phyloP scores from a whole-genome alignment of 148 eudicot species.

The Heliamphora exappendiculata region DNA sequence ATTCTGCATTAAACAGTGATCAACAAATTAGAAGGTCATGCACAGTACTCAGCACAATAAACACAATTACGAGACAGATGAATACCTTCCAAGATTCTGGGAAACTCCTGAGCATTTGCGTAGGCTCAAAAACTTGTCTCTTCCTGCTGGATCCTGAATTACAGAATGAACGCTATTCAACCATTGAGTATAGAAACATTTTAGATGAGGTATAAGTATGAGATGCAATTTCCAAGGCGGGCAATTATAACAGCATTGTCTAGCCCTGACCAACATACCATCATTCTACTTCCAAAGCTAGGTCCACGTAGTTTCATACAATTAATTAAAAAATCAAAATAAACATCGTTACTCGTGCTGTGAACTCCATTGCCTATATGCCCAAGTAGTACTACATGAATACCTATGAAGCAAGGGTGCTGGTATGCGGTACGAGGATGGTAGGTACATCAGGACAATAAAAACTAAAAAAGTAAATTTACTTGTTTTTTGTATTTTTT shows the following conservation, averaged over 20 bases:
- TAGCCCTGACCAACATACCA: neutral
- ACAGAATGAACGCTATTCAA: conserved; percentile 7
- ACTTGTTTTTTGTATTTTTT: too few species aligned
- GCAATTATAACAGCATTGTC: neutral
- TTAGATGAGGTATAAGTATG: neutral
- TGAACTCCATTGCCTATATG: neutral
- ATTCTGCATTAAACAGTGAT: conserved; percentile 41
- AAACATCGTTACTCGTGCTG: neutral
- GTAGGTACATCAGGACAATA: too few species aligned
- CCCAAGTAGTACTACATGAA: neutral
- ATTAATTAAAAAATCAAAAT: neutral
- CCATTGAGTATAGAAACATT: neutral
- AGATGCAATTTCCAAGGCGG: neutral
- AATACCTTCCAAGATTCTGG: conserved; percentile 30
- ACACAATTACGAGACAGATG: neutral
- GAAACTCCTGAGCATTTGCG: conserved; percentile 6
- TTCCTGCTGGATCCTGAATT: conserved; percentile 25
- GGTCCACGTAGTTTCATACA: neutral
- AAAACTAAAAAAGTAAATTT: too few species aligned
- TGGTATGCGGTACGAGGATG: too few species aligned
- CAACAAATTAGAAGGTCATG: neutral
- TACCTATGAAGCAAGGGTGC: too few species aligned
- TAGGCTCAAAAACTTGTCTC: conserved; percentile 12
- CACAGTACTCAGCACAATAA: neutral
- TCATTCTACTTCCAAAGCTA: neutral